These are phyloP conservation scores for Amanita phalloides DNA, from an alignment of 768 basidiomycete species.

Conservation along the genomic window DNA sequence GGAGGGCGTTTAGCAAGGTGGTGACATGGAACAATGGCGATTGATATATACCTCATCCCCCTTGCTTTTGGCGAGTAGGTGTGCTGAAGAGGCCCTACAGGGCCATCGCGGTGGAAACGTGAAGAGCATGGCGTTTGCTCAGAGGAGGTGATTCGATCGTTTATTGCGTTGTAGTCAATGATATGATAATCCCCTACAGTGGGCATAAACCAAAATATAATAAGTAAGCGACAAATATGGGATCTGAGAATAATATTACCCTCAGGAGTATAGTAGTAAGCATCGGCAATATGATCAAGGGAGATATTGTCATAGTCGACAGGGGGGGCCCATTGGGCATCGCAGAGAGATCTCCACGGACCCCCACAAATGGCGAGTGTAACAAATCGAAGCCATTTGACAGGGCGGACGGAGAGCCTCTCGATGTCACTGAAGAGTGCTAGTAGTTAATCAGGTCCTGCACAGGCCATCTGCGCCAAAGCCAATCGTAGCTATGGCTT, in stretches of 20 bases:
- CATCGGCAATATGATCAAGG: neutral
- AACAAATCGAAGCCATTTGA: constrained; percentile 12
- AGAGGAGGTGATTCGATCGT: constrained; percentile 11
- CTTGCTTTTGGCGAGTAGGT: neutral
- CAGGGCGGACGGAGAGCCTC: constrained; percentile 9
- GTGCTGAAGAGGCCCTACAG: neutral
- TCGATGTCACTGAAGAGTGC: constrained; percentile 8
- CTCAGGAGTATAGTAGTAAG: constrained; percentile 11
- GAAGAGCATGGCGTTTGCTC: neutral
- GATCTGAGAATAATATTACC: constrained; percentile 3
- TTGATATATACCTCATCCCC: too few species aligned
- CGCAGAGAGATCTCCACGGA: constrained; percentile 9
- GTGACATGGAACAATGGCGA: too few species aligned
- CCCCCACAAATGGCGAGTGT: constrained; percentile 4
- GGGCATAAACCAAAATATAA: neutral
- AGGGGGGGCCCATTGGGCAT: constrained; percentile 8
- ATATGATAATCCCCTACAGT: constrained; percentile 8
- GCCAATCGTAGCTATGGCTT: too few species aligned
- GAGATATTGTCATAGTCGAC: constrained; percentile 9
- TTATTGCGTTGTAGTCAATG: constrained; percentile 8
- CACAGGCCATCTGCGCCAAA: too few species aligned
- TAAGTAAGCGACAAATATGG: neutral
- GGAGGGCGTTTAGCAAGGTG: too few species aligned
- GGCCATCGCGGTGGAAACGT: constrained; percentile 6
- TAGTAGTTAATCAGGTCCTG: too few species aligned